Base-by-base conservation (phyloP, 306 rosid species). In the Hippophae gyantsensis region DNA sequence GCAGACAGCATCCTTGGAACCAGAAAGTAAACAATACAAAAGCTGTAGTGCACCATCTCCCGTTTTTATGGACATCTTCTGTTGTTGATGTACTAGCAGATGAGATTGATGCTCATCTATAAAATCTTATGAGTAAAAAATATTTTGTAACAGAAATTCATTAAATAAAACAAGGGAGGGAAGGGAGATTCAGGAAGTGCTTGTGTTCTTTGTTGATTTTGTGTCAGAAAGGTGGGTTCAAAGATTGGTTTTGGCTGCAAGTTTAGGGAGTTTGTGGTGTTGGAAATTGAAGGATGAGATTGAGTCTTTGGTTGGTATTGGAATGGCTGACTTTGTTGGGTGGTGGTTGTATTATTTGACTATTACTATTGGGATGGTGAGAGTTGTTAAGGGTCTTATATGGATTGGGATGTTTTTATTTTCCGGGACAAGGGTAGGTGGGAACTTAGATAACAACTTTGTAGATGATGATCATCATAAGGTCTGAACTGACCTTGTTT, bases 241-340 rank as follows among this genome's bases (percentile, higher is more conserved):
- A 51, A 77, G 72, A 66, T 75, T 73, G 60, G 84, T 57, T 1
- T 18, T 76, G 69, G 89, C 86, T 0, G 71, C 58, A 6, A 72
- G 89, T 70, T 69, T 85, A 9, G 84, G 86, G 9, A 59, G 41
- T 0, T 47, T 92, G 41, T 92, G 98, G 98, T 92, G 86, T 81
- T 87, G 87, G 98, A 78, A 69, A 67, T 53, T 92, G 66, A 81
- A 89, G 71, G 86, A 78, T 14, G 93, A 87, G 64, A 81, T 84
- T 6, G 95, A 85, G 66, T 67, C 60, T 64, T 63, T 84, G 11
- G 74, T 79, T 82, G 78, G 64, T 43, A 57, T 79, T 14, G 84
- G 74, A 8, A 5, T 79, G 51, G 63, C 52, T 54, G 92, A 87
- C 41, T 81, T 78, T 46, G 77, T 79, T 47, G 82, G 84, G 0